Evolutionary conservation across 306 rosid species (phyloP).

Genomic region (Lathyrus sativus): DNA sequence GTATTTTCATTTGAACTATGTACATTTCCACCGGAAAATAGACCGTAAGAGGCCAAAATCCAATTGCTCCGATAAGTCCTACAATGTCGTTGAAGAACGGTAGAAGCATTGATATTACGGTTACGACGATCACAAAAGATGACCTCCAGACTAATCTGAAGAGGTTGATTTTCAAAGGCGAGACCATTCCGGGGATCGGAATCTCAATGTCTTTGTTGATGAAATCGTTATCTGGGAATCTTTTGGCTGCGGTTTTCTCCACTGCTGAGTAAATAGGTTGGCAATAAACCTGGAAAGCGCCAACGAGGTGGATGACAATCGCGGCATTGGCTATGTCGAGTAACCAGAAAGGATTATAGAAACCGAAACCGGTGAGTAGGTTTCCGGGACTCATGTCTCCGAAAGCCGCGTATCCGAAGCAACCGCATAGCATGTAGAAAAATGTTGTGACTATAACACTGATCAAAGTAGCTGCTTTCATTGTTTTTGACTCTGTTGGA

Average conservation of each 20-base stretch:
- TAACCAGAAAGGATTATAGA: slow-evolving; percentile 50
- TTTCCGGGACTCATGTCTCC: slow-evolving; percentile 49
- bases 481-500: slow-evolving; percentile 4
- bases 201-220: slow-evolving; percentile 21
- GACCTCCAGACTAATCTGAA: slow-evolving; percentile 52
- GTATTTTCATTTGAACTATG: slow-evolving; percentile 36
- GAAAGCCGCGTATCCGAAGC: slow-evolving; percentile 49
- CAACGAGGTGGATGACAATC: slow-evolving; percentile 46
- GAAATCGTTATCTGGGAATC: slow-evolving; percentile 37
- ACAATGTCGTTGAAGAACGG: slow-evolving; percentile 51
- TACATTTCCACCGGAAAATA: slow-evolving; percentile 53
- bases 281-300: slow-evolving; percentile 50
- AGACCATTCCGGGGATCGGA: background rate
- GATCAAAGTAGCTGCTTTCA: too few relatives aligned
- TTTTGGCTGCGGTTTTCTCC: slow-evolving; percentile 1
- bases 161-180: slow-evolving; percentile 32
- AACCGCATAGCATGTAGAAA: slow-evolving; percentile 38
- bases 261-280: slow-evolving; percentile 47
- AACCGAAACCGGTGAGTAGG: slow-evolving; percentile 50
- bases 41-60: slow-evolving; percentile 54
- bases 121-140: slow-evolving; percentile 36
- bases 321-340: slow-evolving; percentile 49
- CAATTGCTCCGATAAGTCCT: slow-evolving; percentile 48
- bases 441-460: too few relatives aligned
- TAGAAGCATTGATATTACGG: slow-evolving; percentile 42